A percentile compares a stretch with the other conserved stretches of the same genome.
phyloP scores from a whole-genome alignment of 306 rosid species.

The Vigna reflexopilosa region DNA sequence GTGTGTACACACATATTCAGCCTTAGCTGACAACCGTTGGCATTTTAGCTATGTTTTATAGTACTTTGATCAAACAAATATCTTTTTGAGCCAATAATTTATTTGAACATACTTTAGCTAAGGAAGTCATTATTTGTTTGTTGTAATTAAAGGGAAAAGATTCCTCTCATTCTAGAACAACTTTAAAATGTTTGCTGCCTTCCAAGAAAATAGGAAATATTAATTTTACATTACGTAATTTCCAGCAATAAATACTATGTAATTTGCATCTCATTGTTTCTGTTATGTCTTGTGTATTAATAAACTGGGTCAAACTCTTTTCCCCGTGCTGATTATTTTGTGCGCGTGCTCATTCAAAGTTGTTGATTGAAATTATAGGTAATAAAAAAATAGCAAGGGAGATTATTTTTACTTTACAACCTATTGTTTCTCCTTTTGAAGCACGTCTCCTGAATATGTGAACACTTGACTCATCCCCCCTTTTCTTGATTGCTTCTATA shows the following conservation, averaged over 20 bases:
- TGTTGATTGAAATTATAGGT: constrained; percentile 20
- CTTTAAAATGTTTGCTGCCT: constrained; percentile 10
- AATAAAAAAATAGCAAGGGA: constrained; percentile 26
- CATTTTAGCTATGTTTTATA: constrained; percentile 11
- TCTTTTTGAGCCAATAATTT: constrained; percentile 6
- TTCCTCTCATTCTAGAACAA: constrained; percentile 26
- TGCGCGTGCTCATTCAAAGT: background rate
- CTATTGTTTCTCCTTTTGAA: constrained; percentile 35
- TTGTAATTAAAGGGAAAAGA: constrained; percentile 9
- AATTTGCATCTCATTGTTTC: constrained; percentile 17
- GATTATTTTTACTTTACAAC: constrained; percentile 5
- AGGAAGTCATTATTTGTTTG: constrained; percentile 27
- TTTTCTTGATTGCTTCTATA: constrained; percentile 44
- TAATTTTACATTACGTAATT: constrained; percentile 24
- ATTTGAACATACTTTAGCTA: background rate
- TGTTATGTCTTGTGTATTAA: constrained; percentile 2
- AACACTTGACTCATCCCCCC: constrained; percentile 18
- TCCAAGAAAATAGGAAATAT: constrained; percentile 22
- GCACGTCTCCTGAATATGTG: constrained; percentile 31
- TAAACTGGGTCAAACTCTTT: constrained; percentile 2
- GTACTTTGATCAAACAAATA: constrained; percentile 15
- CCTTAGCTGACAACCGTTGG: constrained; percentile 11
- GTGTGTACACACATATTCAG: background rate
- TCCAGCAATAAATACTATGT: background rate
- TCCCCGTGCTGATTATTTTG: background rate